Percentiles rank a stretch among this genome's conserved stretches.
Conservation (phyloP, 768 basidiomycete genomes). For the Mycena galopus region DNA sequence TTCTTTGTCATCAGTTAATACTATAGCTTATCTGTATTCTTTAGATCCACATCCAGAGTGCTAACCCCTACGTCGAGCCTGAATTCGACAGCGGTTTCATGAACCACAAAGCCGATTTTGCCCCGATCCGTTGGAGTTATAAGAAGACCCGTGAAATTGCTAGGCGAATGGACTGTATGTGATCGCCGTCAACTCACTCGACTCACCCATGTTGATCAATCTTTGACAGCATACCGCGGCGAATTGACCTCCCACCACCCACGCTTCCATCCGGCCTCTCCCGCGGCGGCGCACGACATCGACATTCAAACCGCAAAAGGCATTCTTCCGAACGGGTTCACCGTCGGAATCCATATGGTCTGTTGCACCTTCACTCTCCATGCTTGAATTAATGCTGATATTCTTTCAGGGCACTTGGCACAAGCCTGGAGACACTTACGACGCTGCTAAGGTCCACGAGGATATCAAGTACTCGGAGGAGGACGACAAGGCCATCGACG, state of each 20-base stretch:
- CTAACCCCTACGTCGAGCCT: slow-evolving; percentile 73
- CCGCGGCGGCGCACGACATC: slow-evolving; percentile 71
- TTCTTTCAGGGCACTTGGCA: slow-evolving; percentile 63
- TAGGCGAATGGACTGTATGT: slow-evolving; percentile 75
- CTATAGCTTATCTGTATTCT: background rate
- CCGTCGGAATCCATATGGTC: slow-evolving; percentile 80
- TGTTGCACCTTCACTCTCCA: slow-evolving; percentile 15
- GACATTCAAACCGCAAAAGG: slow-evolving; percentile 78
- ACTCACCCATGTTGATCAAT: background rate
- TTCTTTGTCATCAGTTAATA: background rate
- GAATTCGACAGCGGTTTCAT: slow-evolving; percentile 83
- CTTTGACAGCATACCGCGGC: slow-evolving; percentile 70
- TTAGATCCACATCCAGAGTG: slow-evolving; percentile 72
- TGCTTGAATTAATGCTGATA: background rate
- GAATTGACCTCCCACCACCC: slow-evolving; percentile 82
- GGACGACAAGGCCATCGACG: slow-evolving; percentile 80
- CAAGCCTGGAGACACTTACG: slow-evolving; percentile 65
- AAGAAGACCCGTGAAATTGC: slow-evolving; percentile 82
- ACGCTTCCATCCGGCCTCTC: slow-evolving; percentile 78
- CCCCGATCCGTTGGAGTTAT: slow-evolving; percentile 82
- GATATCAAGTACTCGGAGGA: slow-evolving; percentile 76
- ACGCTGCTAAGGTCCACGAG: slow-evolving; percentile 69
- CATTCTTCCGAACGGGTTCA: slow-evolving; percentile 69
- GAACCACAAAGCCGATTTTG: slow-evolving; percentile 84
- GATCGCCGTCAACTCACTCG: background rate